Conservation (phyloP, 2,329 filamentous ascomycete genomes). For the Pseudodiploospora longispora region DNA sequence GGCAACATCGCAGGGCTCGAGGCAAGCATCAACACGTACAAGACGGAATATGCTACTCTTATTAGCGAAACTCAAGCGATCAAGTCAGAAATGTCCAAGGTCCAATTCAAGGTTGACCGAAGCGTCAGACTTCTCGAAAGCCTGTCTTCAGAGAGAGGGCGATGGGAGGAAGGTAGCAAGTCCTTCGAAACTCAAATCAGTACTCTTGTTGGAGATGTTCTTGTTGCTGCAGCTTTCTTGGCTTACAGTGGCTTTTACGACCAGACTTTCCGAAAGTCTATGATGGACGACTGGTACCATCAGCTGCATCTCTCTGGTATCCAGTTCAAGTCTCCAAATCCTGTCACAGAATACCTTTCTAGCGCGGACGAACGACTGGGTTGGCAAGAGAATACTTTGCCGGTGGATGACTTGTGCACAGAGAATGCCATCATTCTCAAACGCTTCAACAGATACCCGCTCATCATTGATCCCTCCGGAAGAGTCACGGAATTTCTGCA, state of each 20-base stretch:
- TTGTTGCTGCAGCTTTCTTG: constrained; percentile 93
- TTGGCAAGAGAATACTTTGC: constrained; percentile 90
- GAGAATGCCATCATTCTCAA: constrained; percentile 97
- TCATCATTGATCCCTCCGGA: constrained; percentile 96
- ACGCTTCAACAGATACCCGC: constrained; percentile 94
- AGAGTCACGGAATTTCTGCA: constrained; percentile 91
- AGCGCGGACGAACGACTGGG: constrained; percentile 89
- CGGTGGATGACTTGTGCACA: constrained; percentile 94
- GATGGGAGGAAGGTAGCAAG: constrained; percentile 96
- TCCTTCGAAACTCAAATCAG: constrained; percentile 97
- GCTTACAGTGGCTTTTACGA: constrained; percentile 97
- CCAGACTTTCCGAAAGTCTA: constrained; percentile 93
- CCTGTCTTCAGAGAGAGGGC: constrained; percentile 81
- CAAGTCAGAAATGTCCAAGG: constrained; percentile 91
- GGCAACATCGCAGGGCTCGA: constrained; percentile 79
- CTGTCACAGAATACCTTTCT: constrained; percentile 91
- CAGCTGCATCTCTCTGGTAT: constrained; percentile 92
- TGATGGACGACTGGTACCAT: constrained; percentile 96
- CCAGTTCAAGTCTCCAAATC: constrained; percentile 86
- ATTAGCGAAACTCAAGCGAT: constrained; percentile 97
- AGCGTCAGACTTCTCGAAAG: constrained; percentile 92
- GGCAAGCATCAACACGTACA: constrained; percentile 87
- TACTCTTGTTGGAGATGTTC: constrained; percentile 89
- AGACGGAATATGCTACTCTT: constrained; percentile 87
- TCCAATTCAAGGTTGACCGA: constrained; percentile 96